These are phyloP conservation scores for Penicillium oxalicum DNA, from an alignment of 2,329 filamentous ascomycete genomes.

Conservation along the genomic window DNA sequence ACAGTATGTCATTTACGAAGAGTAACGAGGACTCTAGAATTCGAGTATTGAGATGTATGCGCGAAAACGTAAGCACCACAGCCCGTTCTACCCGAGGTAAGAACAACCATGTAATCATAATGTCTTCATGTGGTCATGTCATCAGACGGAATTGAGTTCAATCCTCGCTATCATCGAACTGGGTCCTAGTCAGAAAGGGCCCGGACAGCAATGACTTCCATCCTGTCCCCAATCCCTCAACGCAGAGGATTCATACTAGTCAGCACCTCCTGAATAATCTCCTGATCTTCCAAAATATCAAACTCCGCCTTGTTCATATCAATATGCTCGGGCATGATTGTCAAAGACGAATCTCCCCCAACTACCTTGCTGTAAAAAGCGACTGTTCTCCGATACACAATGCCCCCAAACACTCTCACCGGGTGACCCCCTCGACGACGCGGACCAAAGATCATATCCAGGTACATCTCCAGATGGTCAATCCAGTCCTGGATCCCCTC, in stretches of 20 bases:
- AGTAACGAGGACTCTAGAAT: too few relatives aligned
- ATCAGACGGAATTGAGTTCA: too few relatives aligned
- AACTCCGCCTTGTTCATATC: not conserved
- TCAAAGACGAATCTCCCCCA: not conserved
- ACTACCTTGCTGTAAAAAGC: not conserved
- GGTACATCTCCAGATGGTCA: not conserved
- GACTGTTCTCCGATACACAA: not conserved
- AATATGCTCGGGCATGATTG: not conserved
- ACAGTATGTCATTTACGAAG: too few relatives aligned
- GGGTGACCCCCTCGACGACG: not conserved
- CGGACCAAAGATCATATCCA: not conserved
- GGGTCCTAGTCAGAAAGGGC: too few relatives aligned
- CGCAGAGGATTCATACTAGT: not conserved
- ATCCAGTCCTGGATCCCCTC: not conserved
- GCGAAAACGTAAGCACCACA: too few relatives aligned
- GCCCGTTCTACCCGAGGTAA: too few relatives aligned
- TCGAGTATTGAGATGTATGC: too few relatives aligned
- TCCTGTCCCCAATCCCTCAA: not conserved
- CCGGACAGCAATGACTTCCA: too few relatives aligned
- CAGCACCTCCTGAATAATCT: not conserved
- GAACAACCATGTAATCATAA: too few relatives aligned
- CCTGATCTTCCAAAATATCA: not conserved
- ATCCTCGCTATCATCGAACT: too few relatives aligned
- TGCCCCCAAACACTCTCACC: not conserved
- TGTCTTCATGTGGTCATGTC: too few relatives aligned